These are phyloP conservation scores for Beta vulgaris DNA, from an alignment of 148 eudicot species.

Conservation along the genomic window DNA sequence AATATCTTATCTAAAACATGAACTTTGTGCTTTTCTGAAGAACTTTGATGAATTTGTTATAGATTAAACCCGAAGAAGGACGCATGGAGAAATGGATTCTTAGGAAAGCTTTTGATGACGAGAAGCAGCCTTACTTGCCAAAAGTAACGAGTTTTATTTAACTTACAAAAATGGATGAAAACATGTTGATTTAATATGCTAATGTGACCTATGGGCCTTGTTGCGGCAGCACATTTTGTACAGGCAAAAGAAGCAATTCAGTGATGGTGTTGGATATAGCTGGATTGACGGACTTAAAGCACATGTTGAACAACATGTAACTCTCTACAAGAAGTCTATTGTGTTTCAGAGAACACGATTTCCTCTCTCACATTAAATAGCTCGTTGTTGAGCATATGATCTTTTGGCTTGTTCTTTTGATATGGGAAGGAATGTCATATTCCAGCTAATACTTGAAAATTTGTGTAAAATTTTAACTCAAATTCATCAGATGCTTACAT, in stretches of 20 bases:
- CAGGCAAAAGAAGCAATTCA: conserved; percentile 94
- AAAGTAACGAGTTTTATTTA: conserved; percentile 44
- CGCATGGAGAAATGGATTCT: conserved; percentile 87
- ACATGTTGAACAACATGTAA: conserved; percentile 70
- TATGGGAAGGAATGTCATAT: too few relatives aligned
- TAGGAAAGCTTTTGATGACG: conserved; percentile 88
- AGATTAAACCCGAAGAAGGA: conserved; percentile 67
- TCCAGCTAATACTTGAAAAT: neutral
- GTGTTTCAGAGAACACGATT: too few relatives aligned
- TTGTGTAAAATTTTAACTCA: too few relatives aligned
- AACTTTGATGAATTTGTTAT: neutral
- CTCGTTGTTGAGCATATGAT: too few relatives aligned
- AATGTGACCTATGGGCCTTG: too few relatives aligned
- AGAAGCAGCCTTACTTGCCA: conserved; percentile 70
- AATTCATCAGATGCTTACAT: too few relatives aligned
- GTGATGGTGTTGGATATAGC: conserved; percentile 98
- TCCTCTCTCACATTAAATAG: too few relatives aligned
- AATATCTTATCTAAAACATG: too few relatives aligned
- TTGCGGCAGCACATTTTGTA: conserved; percentile 82
- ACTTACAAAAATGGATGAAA: neutral
- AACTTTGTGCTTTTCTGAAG: too few relatives aligned
- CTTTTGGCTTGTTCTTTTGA: too few relatives aligned
- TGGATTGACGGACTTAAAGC: conserved; percentile 97
- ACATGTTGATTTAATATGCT: neutral
- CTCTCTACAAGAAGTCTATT: too few relatives aligned